Evolutionary conservation across 2,329 filamentous ascomycete species (phyloP), one percentile per base, ranked within the genome.

Genomic region (Aureobasidium sp.): DNA sequence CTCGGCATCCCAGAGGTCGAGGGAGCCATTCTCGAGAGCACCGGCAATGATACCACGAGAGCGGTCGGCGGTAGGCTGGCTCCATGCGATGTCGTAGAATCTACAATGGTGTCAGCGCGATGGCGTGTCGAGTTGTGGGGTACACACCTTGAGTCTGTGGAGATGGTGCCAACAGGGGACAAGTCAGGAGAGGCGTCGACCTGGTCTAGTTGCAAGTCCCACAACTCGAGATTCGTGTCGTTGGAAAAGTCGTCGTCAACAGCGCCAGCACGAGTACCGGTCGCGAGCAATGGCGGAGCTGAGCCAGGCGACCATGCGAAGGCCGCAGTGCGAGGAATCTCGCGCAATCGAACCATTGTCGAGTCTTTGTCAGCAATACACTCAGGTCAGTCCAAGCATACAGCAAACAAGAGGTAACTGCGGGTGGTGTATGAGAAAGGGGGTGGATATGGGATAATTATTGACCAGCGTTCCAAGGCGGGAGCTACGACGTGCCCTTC

Each of bases 31-130:
- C 75, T 99, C 95, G 66, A 97, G 82, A 65, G 91, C 94, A 73
- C 92, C 94, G 59, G 94, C 94, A 77, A 99, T 94, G 73, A 99
- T 88, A 67, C 95, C 94, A 68, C 85, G 84, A 15, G 90, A 87
- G 70, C 90, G 83, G 65, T 91, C 87, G 64, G 88, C 87, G 68
- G 87, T 89, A 52, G 90, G 86, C 67, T 89, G 86, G 62, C 91
- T 88, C 94, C 94, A 99, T 64, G 93, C 91, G 74, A 99, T 89
- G 73, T 97, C 94, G 75, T 97, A 94, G 77, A 99, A 99, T 71
- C 94, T 96, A 65, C 7, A 8, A n/a, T 14, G 4, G 48, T 31
- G 39, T 62, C 42, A 60, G 57, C 41, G 57, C 15, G n/a, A 41
- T 42, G 34, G 3, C 34, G 57, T 49, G 57, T 60, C 57, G 2